A percentile compares a stretch with the other conserved stretches of the same genome.
Conservation (phyloP, 2,329 filamentous ascomycete species). For the Penicillium sp. region DNA sequence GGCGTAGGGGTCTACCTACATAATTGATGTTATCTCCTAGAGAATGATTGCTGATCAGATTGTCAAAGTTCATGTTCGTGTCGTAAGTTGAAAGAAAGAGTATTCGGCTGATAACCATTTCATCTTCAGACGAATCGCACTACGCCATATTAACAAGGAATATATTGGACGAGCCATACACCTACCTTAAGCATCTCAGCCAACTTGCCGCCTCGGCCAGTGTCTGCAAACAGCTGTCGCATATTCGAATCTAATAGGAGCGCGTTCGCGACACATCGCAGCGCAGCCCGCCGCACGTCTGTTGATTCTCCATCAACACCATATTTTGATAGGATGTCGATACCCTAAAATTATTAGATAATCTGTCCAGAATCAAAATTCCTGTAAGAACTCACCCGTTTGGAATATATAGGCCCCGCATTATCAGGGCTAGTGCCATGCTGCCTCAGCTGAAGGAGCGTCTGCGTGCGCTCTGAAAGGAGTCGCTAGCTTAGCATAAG, state of each 20-base stretch:
- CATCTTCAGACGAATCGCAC: constrained; percentile 77
- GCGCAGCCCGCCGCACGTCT: constrained; percentile 72
- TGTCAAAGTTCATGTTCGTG: constrained; percentile 68
- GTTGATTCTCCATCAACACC: constrained; percentile 70
- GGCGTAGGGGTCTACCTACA: constrained; percentile 30
- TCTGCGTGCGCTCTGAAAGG: constrained; percentile 41
- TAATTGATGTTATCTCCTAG: constrained; percentile 71
- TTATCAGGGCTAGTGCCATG: constrained; percentile 73
- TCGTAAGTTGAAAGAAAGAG: constrained; percentile 81
- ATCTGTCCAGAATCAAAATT: neutral
- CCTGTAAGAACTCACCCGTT: constrained; percentile 57
- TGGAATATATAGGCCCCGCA: constrained; percentile 84
- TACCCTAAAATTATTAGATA: constrained; percentile 62
- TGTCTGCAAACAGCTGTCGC: constrained; percentile 73
- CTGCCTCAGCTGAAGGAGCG: constrained; percentile 72
- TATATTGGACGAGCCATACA: neutral
- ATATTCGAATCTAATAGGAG: constrained; percentile 71
- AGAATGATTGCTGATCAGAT: constrained; percentile 68
- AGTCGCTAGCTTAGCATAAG: constrained; percentile 3
- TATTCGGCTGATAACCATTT: constrained; percentile 81
- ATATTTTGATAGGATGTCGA: constrained; percentile 72
- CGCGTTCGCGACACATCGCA: constrained; percentile 85
- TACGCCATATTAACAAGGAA: constrained; percentile 30
- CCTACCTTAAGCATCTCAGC: constrained; percentile 69
- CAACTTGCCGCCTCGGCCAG: constrained; percentile 69